Evolutionary conservation across 495 filamentous ascomycete genomes (phyloP).

Genomic region (Schizothecium vesticola): DNA sequence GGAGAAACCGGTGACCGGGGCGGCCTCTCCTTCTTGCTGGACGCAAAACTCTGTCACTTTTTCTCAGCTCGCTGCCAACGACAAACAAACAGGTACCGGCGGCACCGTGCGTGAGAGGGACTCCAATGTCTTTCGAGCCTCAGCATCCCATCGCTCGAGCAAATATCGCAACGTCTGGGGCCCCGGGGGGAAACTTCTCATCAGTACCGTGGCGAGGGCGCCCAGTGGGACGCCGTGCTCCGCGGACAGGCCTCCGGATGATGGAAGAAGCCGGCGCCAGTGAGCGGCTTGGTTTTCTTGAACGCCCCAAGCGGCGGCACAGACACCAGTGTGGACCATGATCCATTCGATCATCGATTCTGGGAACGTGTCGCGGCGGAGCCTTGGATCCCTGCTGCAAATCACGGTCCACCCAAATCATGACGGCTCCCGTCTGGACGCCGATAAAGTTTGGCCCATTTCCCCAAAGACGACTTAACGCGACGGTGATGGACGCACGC

Average conservation of each 20-base stretch:
- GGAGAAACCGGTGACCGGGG: conserved; percentile 25
- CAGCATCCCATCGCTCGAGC: neutral
- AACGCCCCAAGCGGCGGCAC: neutral
- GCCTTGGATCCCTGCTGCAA: conserved; percentile 25
- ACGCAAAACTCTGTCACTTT: neutral
- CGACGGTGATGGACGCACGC: neutral
- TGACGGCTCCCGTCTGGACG: conserved; percentile 2
- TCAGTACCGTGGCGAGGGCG: neutral
- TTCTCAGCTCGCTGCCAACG: neutral
- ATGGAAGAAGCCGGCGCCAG: neutral
- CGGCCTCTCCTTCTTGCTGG: neutral
- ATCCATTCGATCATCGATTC: neutral
- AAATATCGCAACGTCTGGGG: neutral
- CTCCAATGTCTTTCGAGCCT: neutral
- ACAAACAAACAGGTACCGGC: neutral
- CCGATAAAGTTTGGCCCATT: conserved; percentile 1
- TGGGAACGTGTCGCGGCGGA: neutral
- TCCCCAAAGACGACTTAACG: neutral
- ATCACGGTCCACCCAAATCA: conserved; percentile 32
- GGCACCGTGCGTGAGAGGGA: neutral
- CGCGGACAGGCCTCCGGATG: neutral
- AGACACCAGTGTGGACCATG: conserved; percentile 4
- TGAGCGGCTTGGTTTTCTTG: neutral
- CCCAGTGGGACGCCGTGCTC: neutral
- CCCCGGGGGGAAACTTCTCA: neutral